A percentile compares a stretch with the other conserved stretches of the same genome.
Evolutionary conservation across 2,329 filamentous ascomycete genomes (phyloP).

Genomic region (Fusarium sp.): DNA sequence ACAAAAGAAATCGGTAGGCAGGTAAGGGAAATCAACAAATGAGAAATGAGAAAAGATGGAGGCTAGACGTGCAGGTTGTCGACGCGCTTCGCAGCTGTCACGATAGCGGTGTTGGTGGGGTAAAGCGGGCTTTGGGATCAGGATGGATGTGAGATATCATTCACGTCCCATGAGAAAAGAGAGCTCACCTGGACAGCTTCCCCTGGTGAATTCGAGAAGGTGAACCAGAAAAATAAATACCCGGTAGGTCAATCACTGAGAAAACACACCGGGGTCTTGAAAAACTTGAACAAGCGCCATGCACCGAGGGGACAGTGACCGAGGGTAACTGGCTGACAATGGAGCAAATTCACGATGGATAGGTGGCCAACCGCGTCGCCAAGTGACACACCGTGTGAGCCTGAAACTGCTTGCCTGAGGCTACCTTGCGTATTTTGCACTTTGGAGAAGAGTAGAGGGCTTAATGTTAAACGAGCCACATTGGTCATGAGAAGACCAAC

Average conservation of each 20-base stretch:
- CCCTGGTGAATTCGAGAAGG: not conserved
- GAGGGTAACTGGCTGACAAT: not conserved
- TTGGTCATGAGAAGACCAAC: not conserved
- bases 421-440: not conserved
- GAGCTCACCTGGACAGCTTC: not conserved
- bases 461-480: not conserved
- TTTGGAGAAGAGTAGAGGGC: not conserved
- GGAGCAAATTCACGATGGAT: constrained; percentile 5
- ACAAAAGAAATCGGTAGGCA: not conserved
- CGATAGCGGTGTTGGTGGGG: constrained; percentile 32
- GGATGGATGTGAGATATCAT: constrained; percentile 17
- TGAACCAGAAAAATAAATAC: not conserved
- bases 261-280: not conserved
- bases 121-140: constrained; percentile 14
- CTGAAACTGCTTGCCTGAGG: constrained; percentile 16
- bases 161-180: not conserved
- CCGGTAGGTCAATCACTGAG: not conserved
- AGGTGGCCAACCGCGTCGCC: constrained; percentile 9
- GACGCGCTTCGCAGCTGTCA: constrained; percentile 18
- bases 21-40: not conserved
- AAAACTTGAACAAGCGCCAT: not conserved
- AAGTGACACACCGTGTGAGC: constrained; percentile 7
- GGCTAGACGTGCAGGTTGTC: constrained; percentile 2
- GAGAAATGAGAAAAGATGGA: not conserved
- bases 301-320: not conserved